Conservation (phyloP, 768 basidiomycete genomes). For the Russula earlei region DNA sequence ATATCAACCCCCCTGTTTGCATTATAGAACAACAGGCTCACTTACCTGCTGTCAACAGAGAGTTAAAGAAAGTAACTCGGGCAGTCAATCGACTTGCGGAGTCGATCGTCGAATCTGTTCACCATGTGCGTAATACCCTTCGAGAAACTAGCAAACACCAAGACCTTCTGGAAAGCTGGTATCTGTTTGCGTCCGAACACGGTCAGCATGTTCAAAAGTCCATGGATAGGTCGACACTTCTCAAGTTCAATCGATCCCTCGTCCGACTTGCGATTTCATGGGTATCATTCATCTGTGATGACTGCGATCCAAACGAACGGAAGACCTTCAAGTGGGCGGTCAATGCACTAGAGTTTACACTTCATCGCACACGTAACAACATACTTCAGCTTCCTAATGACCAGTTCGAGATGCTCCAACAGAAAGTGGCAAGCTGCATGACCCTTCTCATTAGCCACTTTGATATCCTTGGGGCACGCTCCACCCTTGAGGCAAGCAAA, state of each 20-base stretch:
- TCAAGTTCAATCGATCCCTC: constrained; percentile 74
- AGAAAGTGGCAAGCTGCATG: constrained; percentile 93
- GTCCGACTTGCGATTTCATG: constrained; percentile 91
- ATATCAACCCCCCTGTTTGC: constrained; percentile 14
- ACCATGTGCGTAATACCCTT: constrained; percentile 69
- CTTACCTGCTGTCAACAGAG: constrained; percentile 78
- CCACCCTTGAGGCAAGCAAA: constrained; percentile 75
- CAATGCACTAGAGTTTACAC: constrained; percentile 86
- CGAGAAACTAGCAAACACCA: constrained; percentile 55
- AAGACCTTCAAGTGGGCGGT: constrained; percentile 99
- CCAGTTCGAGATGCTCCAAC: constrained; percentile 84
- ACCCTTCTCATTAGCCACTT: constrained; percentile 95
- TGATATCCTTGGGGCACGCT: constrained; percentile 92
- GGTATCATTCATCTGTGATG: constrained; percentile 98
- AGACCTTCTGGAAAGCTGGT: constrained; percentile 91
- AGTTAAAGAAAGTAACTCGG: constrained; percentile 83
- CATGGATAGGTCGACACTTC: constrained; percentile 64
- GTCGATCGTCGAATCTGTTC: constrained; percentile 86
- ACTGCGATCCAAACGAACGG: constrained; percentile 91
- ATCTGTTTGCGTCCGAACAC: constrained; percentile 91
- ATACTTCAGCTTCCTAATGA: constrained; percentile 82
- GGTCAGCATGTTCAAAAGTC: constrained; percentile 83
- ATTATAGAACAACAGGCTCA: constrained; percentile 82
- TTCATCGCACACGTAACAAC: constrained; percentile 78
- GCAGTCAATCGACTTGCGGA: constrained; percentile 87